Evolutionary conservation across 1,284 basidiomycete genomes (phyloP), one percentile per base, ranked within the genome.

Genomic region (Somion occarium): DNA sequence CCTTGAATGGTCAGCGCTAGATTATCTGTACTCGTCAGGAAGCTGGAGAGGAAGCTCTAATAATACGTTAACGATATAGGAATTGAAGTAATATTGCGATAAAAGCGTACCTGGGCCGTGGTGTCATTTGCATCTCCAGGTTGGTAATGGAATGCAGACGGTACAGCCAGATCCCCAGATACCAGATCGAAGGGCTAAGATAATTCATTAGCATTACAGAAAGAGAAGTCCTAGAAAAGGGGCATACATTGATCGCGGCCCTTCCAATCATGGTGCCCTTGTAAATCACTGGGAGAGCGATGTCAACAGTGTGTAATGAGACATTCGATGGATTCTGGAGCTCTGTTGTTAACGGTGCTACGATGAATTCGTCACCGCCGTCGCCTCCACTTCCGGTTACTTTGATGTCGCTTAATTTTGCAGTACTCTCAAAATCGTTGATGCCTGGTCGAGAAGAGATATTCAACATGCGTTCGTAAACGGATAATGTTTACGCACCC

Each of bases 301-400:
- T 71, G 51, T 78, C 73, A 50, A 75, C 72, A 7, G 85, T 88
- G 52, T 74, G 65, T 30, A 91, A 69, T 2, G 84, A 82, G 38
- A 90, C 66, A 59, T 88, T 84, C 5, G 85, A 85, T 5, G 84
- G 85, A 57, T 88, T 88, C 38, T 80, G 61, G 46, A 88, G 68
- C 25, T 65, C 71, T 11, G 80, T 75, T 0, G 71, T 79, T 24
- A 86, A 64, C 2, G 80, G 82, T 2, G 79, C 59, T 22, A 73
- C 62, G 46, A 85, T 73, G 59, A 71, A 87, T 62, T 83, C 68
- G 56, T 70, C 70, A 11, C 80, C 81, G 22, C 75, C 76, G 46
- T 66, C 64, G 41, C 82, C 81, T 34, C 83, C 82, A 55, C 83
- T 84, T 24, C 83, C 85, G 19, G 72, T 67, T 20, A 87, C 78